Base-by-base conservation (phyloP, 768 basidiomycete species). In the Tylopilus subfusipes region DNA sequence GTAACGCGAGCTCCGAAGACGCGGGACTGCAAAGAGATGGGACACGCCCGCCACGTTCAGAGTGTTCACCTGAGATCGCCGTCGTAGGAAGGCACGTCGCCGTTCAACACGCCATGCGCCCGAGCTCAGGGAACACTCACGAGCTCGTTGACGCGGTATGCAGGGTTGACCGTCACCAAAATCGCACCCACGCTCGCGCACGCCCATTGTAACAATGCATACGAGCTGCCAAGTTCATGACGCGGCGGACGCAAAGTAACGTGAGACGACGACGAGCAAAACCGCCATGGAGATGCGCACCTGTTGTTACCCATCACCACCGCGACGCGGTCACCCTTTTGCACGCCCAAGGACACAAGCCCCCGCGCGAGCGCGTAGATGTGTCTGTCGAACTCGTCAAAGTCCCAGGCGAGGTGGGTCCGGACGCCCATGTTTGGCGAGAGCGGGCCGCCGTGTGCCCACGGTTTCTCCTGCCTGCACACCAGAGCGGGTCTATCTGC, bases 241-340 rank as follows among this genome's bases (percentile, higher is more conserved):
- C 5, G 31, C 13, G 3, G 16, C 14, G 18, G 16, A 16, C 42
- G 4, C 11, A 9, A 22, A 11, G 14, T 3, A n/a, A 29, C 24
- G 25, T 33, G 13, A 42, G 19, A 27, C 45, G 22, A 11, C 34
- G 31, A 30, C 31, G 42, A 36, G 43, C 7, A 22, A 24, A 33
- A 25, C 9, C 4, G 19, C 45, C 7, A 13, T 11, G 12, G 29
- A 21, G 5, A 25, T 8, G 14, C 73, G 33, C 58, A 88, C 90
- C 90, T 93, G 55, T 82, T 88, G 56, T 92, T 93, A 5, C 90
- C 90, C 89, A 93, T 90, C 36, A 92, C 70, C 8, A 90, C 86
- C 1, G 79, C 91, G 21, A 93, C 83, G 9, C 90, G 76, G 59
- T 91, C 88, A 0, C 91, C 90, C 64, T 81, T 86, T 66, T 74